These are phyloP conservation scores for Mycena vulgaris DNA, from an alignment of 768 basidiomycete species.

Conservation along the genomic window DNA sequence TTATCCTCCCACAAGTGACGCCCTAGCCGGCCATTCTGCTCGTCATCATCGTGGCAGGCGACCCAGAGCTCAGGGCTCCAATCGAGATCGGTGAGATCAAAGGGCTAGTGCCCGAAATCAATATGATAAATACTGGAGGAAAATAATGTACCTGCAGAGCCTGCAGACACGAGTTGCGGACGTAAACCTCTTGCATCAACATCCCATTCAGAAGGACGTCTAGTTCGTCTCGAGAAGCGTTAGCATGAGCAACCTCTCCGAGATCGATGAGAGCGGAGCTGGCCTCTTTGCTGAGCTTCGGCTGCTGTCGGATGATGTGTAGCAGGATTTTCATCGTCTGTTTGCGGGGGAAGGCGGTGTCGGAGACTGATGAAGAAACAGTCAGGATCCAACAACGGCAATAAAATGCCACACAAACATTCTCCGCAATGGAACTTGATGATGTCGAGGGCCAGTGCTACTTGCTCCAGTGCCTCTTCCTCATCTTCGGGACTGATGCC, in stretches of 20 bases:
- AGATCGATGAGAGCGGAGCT: conserved; percentile 86
- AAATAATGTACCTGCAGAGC: conserved; percentile 77
- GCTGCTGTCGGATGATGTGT: conserved; percentile 81
- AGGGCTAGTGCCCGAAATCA: conserved; percentile 68
- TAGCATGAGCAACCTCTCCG: conserved; percentile 82
- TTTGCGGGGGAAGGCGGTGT: conserved; percentile 81
- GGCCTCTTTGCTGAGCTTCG: conserved; percentile 87
- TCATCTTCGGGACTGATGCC: conserved; percentile 77
- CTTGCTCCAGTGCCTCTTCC: conserved; percentile 85
- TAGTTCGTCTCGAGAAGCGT: conserved; percentile 75
- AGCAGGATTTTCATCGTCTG: conserved; percentile 79
- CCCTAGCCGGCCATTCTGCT: conserved; percentile 90
- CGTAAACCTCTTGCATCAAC: conserved; percentile 89
- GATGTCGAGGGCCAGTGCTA: conserved; percentile 80
- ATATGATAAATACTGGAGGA: background rate
- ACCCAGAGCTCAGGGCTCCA: conserved; percentile 94
- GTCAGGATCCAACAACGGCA: conserved; percentile 1
- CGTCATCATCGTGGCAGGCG: conserved; percentile 87
- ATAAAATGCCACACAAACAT: conserved; percentile 64
- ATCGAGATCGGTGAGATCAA: conserved; percentile 94
- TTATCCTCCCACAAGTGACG: conserved; percentile 95
- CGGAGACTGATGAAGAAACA: conserved; percentile 71
- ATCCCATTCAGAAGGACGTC: conserved; percentile 79
- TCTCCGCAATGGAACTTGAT: conserved; percentile 81
- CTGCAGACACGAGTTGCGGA: conserved; percentile 91